Evolutionary conservation across 2,329 filamentous ascomycete species (phyloP), one percentile per base, ranked within the genome.

Genomic region (Fusarium liriodendri): DNA sequence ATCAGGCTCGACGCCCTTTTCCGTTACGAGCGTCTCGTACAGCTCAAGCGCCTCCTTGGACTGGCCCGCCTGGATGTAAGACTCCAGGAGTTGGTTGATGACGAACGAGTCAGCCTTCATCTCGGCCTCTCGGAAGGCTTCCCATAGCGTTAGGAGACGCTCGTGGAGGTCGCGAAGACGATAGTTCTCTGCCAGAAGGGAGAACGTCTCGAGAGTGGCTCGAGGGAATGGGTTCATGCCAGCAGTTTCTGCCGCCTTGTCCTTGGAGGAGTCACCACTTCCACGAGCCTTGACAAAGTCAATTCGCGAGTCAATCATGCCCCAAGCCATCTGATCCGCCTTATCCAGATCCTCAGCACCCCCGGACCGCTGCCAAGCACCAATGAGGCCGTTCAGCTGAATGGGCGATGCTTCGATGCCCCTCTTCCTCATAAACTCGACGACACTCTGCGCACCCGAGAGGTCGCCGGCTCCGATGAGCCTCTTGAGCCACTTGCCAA

Each of bases 401-500:
- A 93, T 92, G 2, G 93, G 86, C 45, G 93, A 90, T 3, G 94
- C 91, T 66, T 87, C 86, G 37, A 95, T 88, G 2, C 91, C 90
- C 76, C 89, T 90, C 62, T 89, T 86, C 75, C 91, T 90, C 93
- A 97, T 96, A 72, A 95, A 87, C 16, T 93, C 88, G 32, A 97
- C 85, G 10, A 97, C 94, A 69, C 90, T 89, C 62, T 89, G 87
- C 4, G 94, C 94, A 2, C 92, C 93, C 66, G 93, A 89, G 16
- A 94, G 83, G 73, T 95, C 89, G 3, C 91, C 91, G 67, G 91
- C 89, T 18, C 92, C 92, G 65, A 97, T 93, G 10, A 97, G 89
- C 59, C 93, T 91, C 82, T 96, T 96, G 78, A 97, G 88, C 95
- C 95, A 98, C 77, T 94, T 95, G 37, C 92, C 93, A 74, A 95